Percentiles rank a stretch among this genome's conserved stretches.
Evolutionary conservation across 2,329 filamentous ascomycete genomes (phyloP).

Genomic region (Aspergillus glaucus): DNA sequence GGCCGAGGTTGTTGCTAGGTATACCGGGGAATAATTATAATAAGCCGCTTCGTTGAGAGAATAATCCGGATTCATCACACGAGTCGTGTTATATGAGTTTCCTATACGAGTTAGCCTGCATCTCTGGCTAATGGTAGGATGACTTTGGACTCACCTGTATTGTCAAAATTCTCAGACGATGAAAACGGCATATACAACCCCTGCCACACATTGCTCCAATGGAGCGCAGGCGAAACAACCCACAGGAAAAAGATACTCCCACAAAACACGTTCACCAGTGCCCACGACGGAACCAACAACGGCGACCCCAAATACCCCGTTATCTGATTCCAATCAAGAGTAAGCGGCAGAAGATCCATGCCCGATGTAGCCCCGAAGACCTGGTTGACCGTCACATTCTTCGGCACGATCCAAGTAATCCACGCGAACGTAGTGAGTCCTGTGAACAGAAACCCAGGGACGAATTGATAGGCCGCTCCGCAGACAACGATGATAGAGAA

Average conservation of each 20-base stretch:
- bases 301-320: constrained; percentile 55
- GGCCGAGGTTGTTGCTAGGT: constrained; percentile 61
- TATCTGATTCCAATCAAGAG: constrained; percentile 38
- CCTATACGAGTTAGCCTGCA: background rate
- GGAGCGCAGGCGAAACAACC: constrained; percentile 50
- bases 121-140: background rate
- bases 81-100: constrained; percentile 19
- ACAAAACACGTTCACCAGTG: constrained; percentile 62
- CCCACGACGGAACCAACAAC: constrained; percentile 61
- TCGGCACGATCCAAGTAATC: constrained; percentile 23
- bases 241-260: constrained; percentile 60
- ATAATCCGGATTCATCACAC: constrained; percentile 20
- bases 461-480: constrained; percentile 27
- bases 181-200: constrained; percentile 55
- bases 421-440: constrained; percentile 25
- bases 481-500: constrained; percentile 16
- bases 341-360: constrained; percentile 27
- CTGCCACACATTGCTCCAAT: constrained; percentile 62
- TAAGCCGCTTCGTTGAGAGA: constrained; percentile 22
- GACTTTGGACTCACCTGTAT: constrained; percentile 3
- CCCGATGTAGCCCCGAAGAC: constrained; percentile 23
- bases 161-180: constrained; percentile 11
- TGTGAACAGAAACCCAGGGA: constrained; percentile 25
- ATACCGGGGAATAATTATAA: constrained; percentile 40
- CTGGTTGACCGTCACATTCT: constrained; percentile 22